Conservation (phyloP, 441 rosid species). For the Jatropha podagrica region DNA sequence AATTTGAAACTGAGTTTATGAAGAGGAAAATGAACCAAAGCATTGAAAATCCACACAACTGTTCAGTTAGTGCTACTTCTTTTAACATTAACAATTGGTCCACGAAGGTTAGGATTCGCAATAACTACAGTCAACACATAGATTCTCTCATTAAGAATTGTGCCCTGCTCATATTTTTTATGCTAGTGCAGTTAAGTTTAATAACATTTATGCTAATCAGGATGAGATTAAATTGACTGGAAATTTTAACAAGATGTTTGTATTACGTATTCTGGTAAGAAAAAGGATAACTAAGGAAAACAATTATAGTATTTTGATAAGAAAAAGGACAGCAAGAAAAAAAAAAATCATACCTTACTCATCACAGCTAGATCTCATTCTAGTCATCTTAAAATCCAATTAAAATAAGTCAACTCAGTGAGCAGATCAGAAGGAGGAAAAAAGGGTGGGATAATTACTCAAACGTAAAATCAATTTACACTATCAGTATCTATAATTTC, state of each 20-base stretch:
- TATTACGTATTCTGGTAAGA: too few relatives aligned
- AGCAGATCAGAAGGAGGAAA: background rate
- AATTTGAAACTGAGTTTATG: background rate
- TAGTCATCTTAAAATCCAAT: background rate
- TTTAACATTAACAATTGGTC: background rate
- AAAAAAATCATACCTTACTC: background rate
- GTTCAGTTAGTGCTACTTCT: background rate
- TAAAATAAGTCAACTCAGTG: background rate
- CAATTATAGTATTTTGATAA: background rate
- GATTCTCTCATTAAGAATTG: background rate
- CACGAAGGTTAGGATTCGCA: background rate
- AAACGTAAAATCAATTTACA: background rate
- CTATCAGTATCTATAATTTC: background rate
- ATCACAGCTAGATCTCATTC: slow-evolving; percentile 1
- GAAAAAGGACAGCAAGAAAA: background rate
- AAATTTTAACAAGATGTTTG: background rate
- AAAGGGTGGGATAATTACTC: background rate
- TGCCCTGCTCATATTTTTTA: background rate
- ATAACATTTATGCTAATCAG: background rate
- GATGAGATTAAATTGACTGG: background rate
- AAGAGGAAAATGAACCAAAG: background rate
- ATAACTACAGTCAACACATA: background rate
- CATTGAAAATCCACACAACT: background rate
- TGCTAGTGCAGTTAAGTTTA: background rate
- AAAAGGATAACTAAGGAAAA: too few relatives aligned